Evolutionary conservation across 1,139 yeast genomes (phyloP).

Genomic region (Suhomyces panamericanus): DNA sequence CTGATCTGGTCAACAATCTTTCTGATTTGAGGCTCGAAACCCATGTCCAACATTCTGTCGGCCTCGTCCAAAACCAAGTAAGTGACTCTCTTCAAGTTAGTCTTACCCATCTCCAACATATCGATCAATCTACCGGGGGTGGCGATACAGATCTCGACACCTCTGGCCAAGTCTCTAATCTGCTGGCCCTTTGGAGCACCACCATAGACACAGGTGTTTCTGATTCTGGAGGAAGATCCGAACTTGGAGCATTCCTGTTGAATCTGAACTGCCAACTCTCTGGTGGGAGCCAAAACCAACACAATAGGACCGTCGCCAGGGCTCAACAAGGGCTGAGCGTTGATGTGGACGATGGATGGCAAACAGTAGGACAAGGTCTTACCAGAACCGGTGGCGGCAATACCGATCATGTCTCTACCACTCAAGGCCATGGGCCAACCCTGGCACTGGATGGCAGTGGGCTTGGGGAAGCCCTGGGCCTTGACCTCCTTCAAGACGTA

Average conservation of each 20-base stretch:
- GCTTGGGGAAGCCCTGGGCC: slow-evolving; percentile 89
- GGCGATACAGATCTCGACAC: slow-evolving; percentile 93
- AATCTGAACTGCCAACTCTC: slow-evolving; percentile 98
- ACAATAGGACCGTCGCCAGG: slow-evolving; percentile 98
- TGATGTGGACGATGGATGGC: slow-evolving; percentile 96
- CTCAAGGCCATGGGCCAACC: slow-evolving; percentile 99
- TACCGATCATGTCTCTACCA: slow-evolving; percentile 99
- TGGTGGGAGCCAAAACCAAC: slow-evolving; percentile 94
- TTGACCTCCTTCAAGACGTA: slow-evolving; percentile 88
- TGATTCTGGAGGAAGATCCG: slow-evolving; percentile 86
- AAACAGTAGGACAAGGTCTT: slow-evolving; percentile 95
- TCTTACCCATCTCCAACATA: slow-evolving; percentile 93
- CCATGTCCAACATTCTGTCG: slow-evolving; percentile 96
- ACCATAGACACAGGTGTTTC: slow-evolving; percentile 98
- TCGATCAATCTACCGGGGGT: slow-evolving; percentile 98
- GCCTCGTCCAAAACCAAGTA: slow-evolving; percentile 97
- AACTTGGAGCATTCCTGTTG: slow-evolving; percentile 95
- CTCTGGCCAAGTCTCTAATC: slow-evolving; percentile 90
- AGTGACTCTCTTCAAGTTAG: slow-evolving; percentile 93
- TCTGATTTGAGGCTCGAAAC: slow-evolving; percentile 95
- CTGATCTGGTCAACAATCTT: slow-evolving; percentile 93
- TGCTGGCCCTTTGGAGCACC: slow-evolving; percentile 99
- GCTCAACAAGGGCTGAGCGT: slow-evolving; percentile 90
- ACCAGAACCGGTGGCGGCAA: slow-evolving; percentile 99
- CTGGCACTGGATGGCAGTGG: slow-evolving; percentile 97